A percentile compares a stretch with the other conserved stretches of the same genome.
Conservation (phyloP, 306 rosid species). For the Quercus mongolica region DNA sequence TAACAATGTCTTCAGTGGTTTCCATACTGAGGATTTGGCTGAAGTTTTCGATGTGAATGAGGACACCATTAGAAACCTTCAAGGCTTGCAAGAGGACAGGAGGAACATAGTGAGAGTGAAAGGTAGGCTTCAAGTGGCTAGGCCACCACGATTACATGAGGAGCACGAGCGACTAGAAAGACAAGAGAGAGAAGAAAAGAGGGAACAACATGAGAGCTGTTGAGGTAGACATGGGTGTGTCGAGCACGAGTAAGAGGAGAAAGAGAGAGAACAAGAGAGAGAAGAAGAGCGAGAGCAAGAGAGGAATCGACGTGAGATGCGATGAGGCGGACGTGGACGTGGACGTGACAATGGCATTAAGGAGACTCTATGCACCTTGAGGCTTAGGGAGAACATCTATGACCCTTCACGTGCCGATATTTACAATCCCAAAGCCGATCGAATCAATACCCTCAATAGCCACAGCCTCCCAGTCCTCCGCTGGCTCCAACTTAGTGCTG, state of each 20-base stretch:
- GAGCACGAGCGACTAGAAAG: conserved; percentile 4
- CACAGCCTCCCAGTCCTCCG: conserved; percentile 32
- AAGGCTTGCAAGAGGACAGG: conserved; percentile 26
- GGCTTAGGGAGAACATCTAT: conserved; percentile 33
- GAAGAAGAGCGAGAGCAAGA: too few species aligned
- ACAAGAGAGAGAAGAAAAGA: not conserved
- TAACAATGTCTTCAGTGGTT: conserved; percentile 44
- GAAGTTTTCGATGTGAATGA: conserved; percentile 27
- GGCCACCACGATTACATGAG: conserved; percentile 26
- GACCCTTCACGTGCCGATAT: conserved; percentile 29
- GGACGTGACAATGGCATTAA: conserved; percentile 23
- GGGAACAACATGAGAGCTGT: not conserved
- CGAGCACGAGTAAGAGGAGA: too few species aligned
- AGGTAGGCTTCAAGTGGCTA: conserved; percentile 26
- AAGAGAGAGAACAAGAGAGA: too few species aligned
- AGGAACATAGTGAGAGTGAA: conserved; percentile 39
- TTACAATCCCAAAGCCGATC: conserved; percentile 38
- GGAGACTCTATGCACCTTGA: conserved; percentile 31
- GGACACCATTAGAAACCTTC: conserved; percentile 30
- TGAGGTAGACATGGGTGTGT: too few species aligned
- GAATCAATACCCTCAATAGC: conserved; percentile 32
- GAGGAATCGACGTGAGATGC: accelerated
- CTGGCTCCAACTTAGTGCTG: conserved; percentile 37
- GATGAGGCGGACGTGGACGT: not conserved
- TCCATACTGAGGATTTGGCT: conserved; percentile 26